Evolutionary conservation across 2,329 filamentous ascomycete species (phyloP).

Genomic region (Fusarium vanettenii): DNA sequence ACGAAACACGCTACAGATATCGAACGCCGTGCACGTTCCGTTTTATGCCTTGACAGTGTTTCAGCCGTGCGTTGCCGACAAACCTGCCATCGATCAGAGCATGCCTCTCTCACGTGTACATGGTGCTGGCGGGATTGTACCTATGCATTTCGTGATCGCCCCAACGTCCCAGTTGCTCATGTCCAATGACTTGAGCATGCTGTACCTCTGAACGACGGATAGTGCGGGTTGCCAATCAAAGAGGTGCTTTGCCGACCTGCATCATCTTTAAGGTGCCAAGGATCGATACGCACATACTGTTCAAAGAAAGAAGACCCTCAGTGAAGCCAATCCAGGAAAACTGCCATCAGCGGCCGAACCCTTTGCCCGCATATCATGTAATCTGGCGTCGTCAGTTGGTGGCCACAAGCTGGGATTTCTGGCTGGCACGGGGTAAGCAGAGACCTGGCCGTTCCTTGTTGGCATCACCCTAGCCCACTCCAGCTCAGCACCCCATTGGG

Average conservation of each 20-base stretch:
- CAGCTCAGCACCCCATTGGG: slow-evolving; percentile 1
- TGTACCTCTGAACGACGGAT: neutral
- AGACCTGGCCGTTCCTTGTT: neutral
- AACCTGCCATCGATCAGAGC: neutral
- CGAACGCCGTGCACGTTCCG: neutral
- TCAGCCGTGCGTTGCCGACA: neutral
- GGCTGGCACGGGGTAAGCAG: slow-evolving; percentile 1
- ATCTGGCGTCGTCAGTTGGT: slow-evolving; percentile 4
- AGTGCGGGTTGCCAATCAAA: neutral
- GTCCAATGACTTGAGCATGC: slow-evolving; percentile 23
- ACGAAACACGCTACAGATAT: neutral
- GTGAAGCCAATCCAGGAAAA: neutral
- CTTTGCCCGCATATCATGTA: neutral
- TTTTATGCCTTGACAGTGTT: neutral
- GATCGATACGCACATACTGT: neutral
- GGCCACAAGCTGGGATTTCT: neutral
- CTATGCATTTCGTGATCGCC: slow-evolving; percentile 10
- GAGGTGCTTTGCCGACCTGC: neutral
- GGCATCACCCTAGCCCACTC: neutral
- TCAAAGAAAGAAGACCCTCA: neutral
- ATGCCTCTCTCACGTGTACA: neutral
- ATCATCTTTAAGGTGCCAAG: neutral
- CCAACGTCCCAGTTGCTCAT: slow-evolving; percentile 6
- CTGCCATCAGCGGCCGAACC: neutral
- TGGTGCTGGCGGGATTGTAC: slow-evolving; percentile 4